Base-by-base conservation (phyloP, 1,139 yeast species). In the Magnusiomyces tetraspermus region DNA sequence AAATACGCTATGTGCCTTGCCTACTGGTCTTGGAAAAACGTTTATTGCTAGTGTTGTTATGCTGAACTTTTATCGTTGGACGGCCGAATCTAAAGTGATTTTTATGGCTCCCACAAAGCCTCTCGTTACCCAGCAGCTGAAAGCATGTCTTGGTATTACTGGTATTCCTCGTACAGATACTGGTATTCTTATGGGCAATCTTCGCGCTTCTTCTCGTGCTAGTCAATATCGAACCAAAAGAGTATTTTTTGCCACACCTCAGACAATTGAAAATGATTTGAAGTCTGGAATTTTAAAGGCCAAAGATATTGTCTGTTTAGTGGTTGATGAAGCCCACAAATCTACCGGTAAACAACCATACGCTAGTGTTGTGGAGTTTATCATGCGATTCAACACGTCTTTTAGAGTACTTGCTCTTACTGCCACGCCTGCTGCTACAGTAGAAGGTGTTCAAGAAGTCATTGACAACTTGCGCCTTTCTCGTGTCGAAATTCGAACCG, bases 21-120 rank as follows among this genome's bases (percentile, higher is more conserved):
- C 99, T 0, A 94, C 99, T 0, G 99, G 99, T 59, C 75, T 90
- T 66, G 99, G 99, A 48, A 94, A 94, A 69, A 94, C 99, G 0
- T 89, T 94, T 60, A 89, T 94, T 62, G 97, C 98, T 1, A 82
- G 95, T 44, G 84, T 96, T 0, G 94, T 92, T 30, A 94, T 94
- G 88, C 74, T 90, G 54, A 94, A 94, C 64, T 94, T 78, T 69
- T 82, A 78, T 60, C 71, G 95, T 50, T 94, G 98, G 98, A 85
- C 76, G 3, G 79, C 78, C 8, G 68, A 71, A 15, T 80, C 89
- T 3, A 92, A 89, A 64, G 80, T 92, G 58, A 78, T 94, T 4
- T 94, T 94, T 65, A 83, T 92, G 83, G 98, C 99, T 0, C 99
- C 99, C 0, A 94, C 99, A 0, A 76, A 89, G 59, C 99, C 99